phyloP scores from a whole-genome alignment of 2,329 filamentous ascomycete species.

The Curvularia eragrostidis region DNA sequence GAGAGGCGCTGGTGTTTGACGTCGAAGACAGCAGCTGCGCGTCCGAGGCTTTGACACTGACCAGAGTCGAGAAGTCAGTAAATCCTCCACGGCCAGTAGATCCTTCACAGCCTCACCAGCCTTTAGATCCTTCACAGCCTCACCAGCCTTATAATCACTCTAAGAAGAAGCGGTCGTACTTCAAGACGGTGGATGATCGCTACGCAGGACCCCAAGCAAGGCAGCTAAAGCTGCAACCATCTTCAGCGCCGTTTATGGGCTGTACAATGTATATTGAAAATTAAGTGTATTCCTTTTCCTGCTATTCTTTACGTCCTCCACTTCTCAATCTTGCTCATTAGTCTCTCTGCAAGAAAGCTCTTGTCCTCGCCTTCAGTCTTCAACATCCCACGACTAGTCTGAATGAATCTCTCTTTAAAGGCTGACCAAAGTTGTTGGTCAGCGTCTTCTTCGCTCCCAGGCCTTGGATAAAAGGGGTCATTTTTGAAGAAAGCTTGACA shows the following conservation, averaged over 20 bases:
- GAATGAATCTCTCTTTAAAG: neutral
- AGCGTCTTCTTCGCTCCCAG: neutral
- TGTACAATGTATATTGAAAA: too few species aligned
- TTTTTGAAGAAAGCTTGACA: conserved; percentile 57
- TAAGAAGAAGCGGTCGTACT: too few species aligned
- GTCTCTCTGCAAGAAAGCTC: neutral
- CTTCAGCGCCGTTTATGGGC: too few species aligned
- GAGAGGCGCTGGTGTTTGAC: neutral
- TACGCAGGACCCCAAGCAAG: too few species aligned
- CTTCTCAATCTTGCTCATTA: neutral
- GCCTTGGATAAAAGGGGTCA: conserved; percentile 56
- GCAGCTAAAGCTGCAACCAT: too few species aligned
- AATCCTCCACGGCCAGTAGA: too few species aligned
- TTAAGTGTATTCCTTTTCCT: neutral
- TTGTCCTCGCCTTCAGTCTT: neutral
- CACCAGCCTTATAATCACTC: too few species aligned
- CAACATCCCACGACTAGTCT: neutral
- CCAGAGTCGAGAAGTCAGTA: too few species aligned
- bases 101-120: too few species aligned
- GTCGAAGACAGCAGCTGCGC: neutral
- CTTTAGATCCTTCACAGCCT: too few species aligned
- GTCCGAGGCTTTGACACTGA: neutral
- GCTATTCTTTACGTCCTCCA: neutral
- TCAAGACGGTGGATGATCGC: too few species aligned
- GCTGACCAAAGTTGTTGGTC: neutral